phyloP scores from a whole-genome alignment of 805 yeast genomes.

The Ogataea pilisensis region DNA sequence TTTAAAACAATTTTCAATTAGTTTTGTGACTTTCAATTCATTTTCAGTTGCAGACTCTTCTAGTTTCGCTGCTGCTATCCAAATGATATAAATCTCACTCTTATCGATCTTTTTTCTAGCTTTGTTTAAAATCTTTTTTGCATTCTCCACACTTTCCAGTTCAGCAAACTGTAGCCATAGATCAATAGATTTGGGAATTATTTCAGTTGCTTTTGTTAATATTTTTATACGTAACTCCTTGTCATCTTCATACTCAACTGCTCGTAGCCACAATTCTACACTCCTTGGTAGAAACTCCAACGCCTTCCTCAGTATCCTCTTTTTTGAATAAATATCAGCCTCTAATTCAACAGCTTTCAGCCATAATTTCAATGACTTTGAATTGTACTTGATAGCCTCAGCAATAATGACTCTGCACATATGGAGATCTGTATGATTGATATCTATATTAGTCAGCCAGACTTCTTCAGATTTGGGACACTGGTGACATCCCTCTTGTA shows the following conservation, averaged over 20 bases:
- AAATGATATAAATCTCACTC: constrained; percentile 47
- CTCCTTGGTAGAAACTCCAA: constrained; percentile 58
- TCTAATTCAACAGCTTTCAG: constrained; percentile 65
- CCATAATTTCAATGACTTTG: constrained; percentile 67
- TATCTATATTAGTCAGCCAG: constrained; percentile 77
- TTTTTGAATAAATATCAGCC: constrained; percentile 46
- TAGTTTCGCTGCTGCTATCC: constrained; percentile 67
- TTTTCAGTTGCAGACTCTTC: constrained; percentile 51
- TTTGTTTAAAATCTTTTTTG: constrained; percentile 49
- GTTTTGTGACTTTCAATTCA: constrained; percentile 41
- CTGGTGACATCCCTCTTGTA: constrained; percentile 68
- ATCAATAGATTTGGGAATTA: constrained; percentile 60
- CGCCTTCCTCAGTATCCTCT: constrained; percentile 64
- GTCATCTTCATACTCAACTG: constrained; percentile 58
- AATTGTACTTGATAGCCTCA: constrained; percentile 57
- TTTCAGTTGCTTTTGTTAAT: constrained; percentile 59
- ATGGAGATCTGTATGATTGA: constrained; percentile 44
- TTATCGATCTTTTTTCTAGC: constrained; percentile 56
- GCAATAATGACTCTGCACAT: constrained; percentile 56
- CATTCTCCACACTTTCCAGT: constrained; percentile 40
- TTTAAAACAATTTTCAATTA: constrained; percentile 45
- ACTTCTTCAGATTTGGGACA: constrained; percentile 66
- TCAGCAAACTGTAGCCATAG: constrained; percentile 62
- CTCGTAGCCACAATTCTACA: constrained; percentile 62
- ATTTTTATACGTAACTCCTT: constrained; percentile 46